Evolutionary conservation across 2,329 filamentous ascomycete genomes (phyloP).

Genomic region (Cladosporium sp.): DNA sequence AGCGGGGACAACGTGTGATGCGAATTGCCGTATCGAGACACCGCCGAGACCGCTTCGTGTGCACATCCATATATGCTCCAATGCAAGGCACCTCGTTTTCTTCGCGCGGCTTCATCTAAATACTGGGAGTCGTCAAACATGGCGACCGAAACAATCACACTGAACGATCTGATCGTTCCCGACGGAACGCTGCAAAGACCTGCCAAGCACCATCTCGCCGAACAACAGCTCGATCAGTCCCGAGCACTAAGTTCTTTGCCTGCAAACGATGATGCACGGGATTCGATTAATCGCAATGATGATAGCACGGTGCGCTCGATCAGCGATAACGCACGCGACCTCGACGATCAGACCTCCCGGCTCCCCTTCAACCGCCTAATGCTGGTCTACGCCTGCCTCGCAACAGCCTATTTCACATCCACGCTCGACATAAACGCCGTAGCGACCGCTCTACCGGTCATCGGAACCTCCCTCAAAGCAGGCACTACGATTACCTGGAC

Average conservation of each 20-base stretch:
- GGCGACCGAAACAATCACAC: background rate
- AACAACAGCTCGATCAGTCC: background rate
- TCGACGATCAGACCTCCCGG: conserved; percentile 4
- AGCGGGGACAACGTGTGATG: background rate
- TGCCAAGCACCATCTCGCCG: background rate
- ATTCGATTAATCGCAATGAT: too few species aligned
- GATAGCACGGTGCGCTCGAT: background rate
- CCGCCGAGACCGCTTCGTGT: background rate
- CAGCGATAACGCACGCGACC: background rate
- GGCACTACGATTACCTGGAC: conserved; percentile 49
- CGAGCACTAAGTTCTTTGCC: background rate
- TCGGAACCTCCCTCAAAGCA: background rate
- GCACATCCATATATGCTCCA: background rate
- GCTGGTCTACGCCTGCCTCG: conserved; percentile 9
- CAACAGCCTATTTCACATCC: conserved; percentile 3
- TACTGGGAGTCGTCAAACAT: background rate
- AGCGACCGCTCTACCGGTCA: background rate
- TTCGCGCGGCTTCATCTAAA: too few species aligned
- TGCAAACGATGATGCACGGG: background rate
- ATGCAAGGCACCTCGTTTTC: background rate
- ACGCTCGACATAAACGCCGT: conserved; percentile 5
- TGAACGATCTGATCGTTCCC: background rate
- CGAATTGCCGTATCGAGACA: background rate
- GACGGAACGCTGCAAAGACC: background rate
- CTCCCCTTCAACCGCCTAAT: conserved; percentile 8